Conservation (phyloP, 305 asterid genomes). For the Fraxinus greggii region DNA sequence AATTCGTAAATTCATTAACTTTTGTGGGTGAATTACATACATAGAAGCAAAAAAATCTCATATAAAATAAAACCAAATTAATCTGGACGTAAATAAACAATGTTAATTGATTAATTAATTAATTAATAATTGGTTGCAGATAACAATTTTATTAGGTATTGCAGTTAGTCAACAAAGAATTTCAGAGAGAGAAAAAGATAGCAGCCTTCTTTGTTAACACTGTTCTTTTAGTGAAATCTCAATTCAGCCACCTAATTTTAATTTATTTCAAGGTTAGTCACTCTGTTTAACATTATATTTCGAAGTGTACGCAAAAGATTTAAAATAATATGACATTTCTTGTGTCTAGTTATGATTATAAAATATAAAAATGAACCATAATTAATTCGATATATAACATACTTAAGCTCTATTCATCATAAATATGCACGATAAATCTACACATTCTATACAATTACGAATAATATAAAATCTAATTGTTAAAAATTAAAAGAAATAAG, state of each 20-base stretch:
- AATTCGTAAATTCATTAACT: background rate
- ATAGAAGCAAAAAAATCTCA: too few species aligned
- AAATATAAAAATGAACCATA: too few species aligned
- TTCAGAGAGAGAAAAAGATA: background rate
- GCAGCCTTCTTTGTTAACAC: background rate
- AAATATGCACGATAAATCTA: too few species aligned
- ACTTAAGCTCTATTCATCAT: background rate
- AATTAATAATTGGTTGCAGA: too few species aligned
- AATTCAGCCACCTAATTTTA: background rate
- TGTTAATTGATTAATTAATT: background rate
- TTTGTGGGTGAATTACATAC: too few species aligned
- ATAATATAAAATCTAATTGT: too few species aligned
- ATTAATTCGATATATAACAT: background rate
- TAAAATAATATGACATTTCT: too few species aligned
- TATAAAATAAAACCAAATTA: background rate
- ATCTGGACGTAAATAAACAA: background rate
- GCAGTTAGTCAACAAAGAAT: background rate
- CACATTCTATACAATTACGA: background rate
- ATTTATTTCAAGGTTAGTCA: background rate
- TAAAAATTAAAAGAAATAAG: too few species aligned
- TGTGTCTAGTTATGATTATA: too few species aligned
- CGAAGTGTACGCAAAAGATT: too few species aligned
- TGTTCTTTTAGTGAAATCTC: background rate
- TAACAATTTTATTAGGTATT: too few species aligned
- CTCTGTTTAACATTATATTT: background rate